Base-by-base conservation (phyloP, 768 basidiomycete species). In the Lentinula raphanica region DNA sequence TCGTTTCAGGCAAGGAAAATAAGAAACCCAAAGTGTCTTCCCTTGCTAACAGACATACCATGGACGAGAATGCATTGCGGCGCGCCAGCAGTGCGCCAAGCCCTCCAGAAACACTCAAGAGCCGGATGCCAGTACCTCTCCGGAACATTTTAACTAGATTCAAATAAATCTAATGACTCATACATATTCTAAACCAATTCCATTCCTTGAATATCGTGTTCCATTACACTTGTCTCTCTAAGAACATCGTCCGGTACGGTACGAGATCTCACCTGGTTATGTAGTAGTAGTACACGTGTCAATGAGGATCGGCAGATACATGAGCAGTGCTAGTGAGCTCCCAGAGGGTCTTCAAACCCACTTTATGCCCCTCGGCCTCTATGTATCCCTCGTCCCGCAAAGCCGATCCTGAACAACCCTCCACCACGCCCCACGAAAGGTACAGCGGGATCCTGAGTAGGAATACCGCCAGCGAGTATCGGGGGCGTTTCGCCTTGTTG, bases 361-460 rank as follows among this genome's bases (percentile, higher is more conserved):
- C 50, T 56, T 46, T 68, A 64, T 27, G 32, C 49, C 21, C 57
- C 62, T 53, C 65, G 60, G 29, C 73, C 69, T 50, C 60, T 64
- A n/a, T 58, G 54, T 39, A 68, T 59, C 53, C 84, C 82, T 57
- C 85, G 72, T 23, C 84, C 86, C 44, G 86, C 79, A 64, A 78
- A 81, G 4, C 86, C 86, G 59, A 87, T 66, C 35, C 87, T 76
- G 65, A 85, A 79, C 27, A 74, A 62, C 19, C 74, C 62, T 28
- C 55, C 56, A 5, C 23, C 60, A 27, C 38, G 56, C n/a, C 45
- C 50, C 17, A 56, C 13, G 45, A 49, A 55, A 15, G 51, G 56
- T 5, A 58, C 35, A 31, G 27, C 35, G 12, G 50, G 58, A 27
- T 42, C n/a, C 28, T 36, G 58, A 23, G 40, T 12, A 11, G 36